Evolutionary conservation across 2,329 filamentous ascomycete genomes (phyloP), one percentile per base, ranked within the genome.

Genomic region (Pseudogymnoascus sp.): DNA sequence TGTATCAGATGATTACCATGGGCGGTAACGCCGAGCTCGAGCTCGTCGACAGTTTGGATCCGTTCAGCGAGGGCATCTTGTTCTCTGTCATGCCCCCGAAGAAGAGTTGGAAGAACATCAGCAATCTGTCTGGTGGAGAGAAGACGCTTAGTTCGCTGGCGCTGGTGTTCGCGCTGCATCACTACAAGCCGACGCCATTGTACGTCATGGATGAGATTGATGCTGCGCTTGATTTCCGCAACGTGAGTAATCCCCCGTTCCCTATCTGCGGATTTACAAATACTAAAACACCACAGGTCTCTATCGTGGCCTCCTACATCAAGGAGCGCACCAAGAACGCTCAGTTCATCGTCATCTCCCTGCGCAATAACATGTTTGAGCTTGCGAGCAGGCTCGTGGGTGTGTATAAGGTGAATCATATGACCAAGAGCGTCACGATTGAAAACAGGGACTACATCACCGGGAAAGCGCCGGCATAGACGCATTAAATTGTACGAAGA

Each of bases 1-100:
- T 99, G 94, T 99, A 99, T 78, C 94, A 99, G 74, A 97, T 99
- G 92, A 99, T 99, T 74, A 99, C 94, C 21, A 97, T 99, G 92
- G 94, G 94, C 65, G 94, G 94, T 62, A 99, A 99, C 70, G 94
- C 94, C 0, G 94, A 99, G 77, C 84, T 99, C 10, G 95, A 99
- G 75, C 86, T 99, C 25, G 94, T 99, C 41, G 94, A 99, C 78
- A 93, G 89, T 15, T 80, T 99, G 2, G 95, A 99, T 74, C 94
- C 94, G 0, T 99, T 99, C 80, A 92, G 90, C 5, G 94, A 99
- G 76, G 94, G 94, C 27, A 97, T 99, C 65, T 75, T 97, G 58
- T 99, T 99, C 80, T 93, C 88, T 62, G 95, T 99, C 67, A 99
- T 99, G 94, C 95, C 94, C 59, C 94, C 94, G 10, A 99, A 99